These are phyloP conservation scores for Chrysoporthe deuterocubensis DNA, from an alignment of 2,329 filamentous ascomycete species.

Conservation along the genomic window DNA sequence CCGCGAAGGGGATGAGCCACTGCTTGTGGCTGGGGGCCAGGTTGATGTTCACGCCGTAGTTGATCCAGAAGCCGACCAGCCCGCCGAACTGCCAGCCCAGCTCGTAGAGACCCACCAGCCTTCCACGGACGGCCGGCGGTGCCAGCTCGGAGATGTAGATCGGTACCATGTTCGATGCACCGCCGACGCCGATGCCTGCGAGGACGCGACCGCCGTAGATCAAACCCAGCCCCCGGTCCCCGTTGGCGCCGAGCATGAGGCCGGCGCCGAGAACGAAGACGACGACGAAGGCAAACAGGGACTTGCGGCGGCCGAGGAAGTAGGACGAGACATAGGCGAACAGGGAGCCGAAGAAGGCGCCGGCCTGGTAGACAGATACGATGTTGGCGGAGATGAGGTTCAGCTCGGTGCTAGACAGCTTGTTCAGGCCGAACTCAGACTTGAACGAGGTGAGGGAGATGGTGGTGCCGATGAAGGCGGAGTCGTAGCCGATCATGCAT, in stretches of 20 bases:
- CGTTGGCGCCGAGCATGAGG: constrained; percentile 71
- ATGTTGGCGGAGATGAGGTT: constrained; percentile 73
- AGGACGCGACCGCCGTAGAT: constrained; percentile 67
- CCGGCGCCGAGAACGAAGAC: constrained; percentile 74
- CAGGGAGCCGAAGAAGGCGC: constrained; percentile 81
- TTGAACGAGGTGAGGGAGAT: constrained; percentile 72
- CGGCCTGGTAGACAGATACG: constrained; percentile 80
- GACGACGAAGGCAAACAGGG: constrained; percentile 62
- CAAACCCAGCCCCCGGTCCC: constrained; percentile 64
- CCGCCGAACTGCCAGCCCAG: constrained; percentile 68
- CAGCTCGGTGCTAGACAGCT: constrained; percentile 51
- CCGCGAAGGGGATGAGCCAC: constrained; percentile 68
- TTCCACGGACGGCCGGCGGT: constrained; percentile 66
- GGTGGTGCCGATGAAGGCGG: constrained; percentile 79
- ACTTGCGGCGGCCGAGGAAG: constrained; percentile 69
- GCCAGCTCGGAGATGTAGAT: constrained; percentile 65
- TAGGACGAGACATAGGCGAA: constrained; percentile 68
- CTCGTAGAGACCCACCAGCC: constrained; percentile 70
- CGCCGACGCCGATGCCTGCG: constrained; percentile 66
- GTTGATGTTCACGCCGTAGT: constrained; percentile 63
- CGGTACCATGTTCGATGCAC: constrained; percentile 65
- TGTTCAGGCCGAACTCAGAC: constrained; percentile 67
- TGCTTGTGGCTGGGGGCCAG: constrained; percentile 53
- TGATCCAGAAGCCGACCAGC: constrained; percentile 68
- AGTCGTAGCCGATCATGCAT: constrained; percentile 66